phyloP scores from a whole-genome alignment of 2,329 filamentous ascomycete species.

The Phymatotrichopsis omnivora region DNA sequence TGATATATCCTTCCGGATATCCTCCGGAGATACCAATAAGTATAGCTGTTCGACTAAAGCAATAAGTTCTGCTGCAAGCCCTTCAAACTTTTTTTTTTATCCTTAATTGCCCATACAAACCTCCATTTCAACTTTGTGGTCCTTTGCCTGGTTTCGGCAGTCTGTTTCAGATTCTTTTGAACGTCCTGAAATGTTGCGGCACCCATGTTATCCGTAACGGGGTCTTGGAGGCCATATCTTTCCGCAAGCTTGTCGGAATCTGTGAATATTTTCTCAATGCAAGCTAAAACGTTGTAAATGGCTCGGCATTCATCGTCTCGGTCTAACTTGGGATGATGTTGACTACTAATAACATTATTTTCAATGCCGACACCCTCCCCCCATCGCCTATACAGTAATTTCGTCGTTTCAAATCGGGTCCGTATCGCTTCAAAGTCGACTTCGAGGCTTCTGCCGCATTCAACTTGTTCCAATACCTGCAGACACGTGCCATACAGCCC shows the following conservation, averaged over 20 bases:
- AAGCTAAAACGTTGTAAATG: neutral
- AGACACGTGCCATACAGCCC: neutral
- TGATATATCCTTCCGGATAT: too few relatives aligned
- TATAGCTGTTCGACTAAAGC: neutral
- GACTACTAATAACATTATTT: too few relatives aligned
- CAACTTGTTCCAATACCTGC: neutral
- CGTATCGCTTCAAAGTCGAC: neutral
- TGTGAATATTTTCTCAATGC: neutral
- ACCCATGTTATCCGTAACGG: neutral
- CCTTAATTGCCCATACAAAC: neutral
- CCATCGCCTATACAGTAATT: neutral
- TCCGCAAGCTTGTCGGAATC: neutral
- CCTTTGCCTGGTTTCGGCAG: neutral
- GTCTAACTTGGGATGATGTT: too few relatives aligned
- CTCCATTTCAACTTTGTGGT: neutral
- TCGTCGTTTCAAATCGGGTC: too few relatives aligned
- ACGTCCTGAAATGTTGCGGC: neutral
- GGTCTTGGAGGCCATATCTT: neutral
- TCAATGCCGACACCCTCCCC: neutral
- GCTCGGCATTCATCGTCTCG: too few relatives aligned
- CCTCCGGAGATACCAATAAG: neutral
- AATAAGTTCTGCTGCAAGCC: neutral
- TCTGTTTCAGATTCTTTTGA: neutral
- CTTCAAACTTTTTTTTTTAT: neutral
- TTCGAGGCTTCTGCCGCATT: neutral